A percentile compares a stretch with the other conserved stretches of the same genome.
phyloP scores from a whole-genome alignment of 2,329 filamentous ascomycete species.

The Hypoxylon sp. region DNA sequence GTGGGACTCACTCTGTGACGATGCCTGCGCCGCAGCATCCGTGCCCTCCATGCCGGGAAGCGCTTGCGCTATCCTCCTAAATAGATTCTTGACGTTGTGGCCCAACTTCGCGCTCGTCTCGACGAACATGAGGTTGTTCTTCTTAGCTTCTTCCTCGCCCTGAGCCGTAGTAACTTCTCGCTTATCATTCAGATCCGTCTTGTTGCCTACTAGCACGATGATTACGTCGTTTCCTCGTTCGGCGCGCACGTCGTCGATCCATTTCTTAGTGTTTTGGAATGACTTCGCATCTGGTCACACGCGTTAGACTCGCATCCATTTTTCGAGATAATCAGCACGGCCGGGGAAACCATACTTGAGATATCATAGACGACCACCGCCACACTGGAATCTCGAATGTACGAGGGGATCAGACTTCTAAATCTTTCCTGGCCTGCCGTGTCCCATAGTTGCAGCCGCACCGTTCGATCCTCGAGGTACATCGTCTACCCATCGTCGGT shows the following conservation, averaged over 20 bases:
- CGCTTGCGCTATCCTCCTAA: slow-evolving; percentile 97
- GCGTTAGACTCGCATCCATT: slow-evolving; percentile 38
- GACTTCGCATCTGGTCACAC: slow-evolving; percentile 79
- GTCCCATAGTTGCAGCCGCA: slow-evolving; percentile 97
- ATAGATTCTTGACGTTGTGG: slow-evolving; percentile 97
- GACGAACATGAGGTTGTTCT: slow-evolving; percentile 98
- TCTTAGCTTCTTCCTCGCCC: slow-evolving; percentile 97
- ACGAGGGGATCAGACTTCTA: slow-evolving; percentile 95
- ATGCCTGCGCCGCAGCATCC: slow-evolving; percentile 77
- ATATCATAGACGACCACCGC: slow-evolving; percentile 99
- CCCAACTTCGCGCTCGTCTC: slow-evolving; percentile 98
- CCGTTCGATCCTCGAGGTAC: slow-evolving; percentile 99
- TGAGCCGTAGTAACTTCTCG: slow-evolving; percentile 95
- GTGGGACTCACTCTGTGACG: slow-evolving; percentile 77
- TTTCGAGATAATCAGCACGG: not conserved
- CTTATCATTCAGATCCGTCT: slow-evolving; percentile 99
- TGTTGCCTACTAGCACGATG: slow-evolving; percentile 98
- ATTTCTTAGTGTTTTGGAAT: slow-evolving; percentile 98
- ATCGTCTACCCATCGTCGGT: slow-evolving; percentile 74
- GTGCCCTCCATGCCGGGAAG: slow-evolving; percentile 97
- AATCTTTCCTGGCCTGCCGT: slow-evolving; percentile 98
- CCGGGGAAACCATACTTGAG: slow-evolving; percentile 70
- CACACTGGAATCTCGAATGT: slow-evolving; percentile 97
- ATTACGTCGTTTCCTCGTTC: slow-evolving; percentile 99
- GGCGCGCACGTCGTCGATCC: slow-evolving; percentile 97